Conservation (phyloP, 2,329 filamentous ascomycete genomes). For the Pseudogymnoascus sp. region DNA sequence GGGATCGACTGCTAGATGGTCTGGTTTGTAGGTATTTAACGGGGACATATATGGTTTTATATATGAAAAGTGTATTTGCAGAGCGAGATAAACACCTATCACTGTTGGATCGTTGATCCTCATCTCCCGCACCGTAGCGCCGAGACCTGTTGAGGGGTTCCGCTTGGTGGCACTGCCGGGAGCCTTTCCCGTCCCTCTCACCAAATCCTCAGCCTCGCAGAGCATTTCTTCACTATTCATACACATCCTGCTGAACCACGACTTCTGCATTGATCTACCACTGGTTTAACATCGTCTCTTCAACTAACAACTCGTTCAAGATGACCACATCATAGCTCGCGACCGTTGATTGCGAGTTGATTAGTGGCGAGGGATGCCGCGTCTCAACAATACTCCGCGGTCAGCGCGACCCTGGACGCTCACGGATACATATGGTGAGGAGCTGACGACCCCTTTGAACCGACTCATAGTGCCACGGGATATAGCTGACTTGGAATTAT, state of each 20-base stretch:
- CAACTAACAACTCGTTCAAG: neutral
- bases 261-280: neutral
- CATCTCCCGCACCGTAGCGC: neutral
- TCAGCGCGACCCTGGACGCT: constrained; percentile 2
- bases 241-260: neutral
- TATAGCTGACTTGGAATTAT: neutral
- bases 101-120: neutral
- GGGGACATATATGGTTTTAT: neutral
- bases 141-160: constrained; percentile 4
- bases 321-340: neutral
- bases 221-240: neutral
- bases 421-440: constrained; percentile 8
- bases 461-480: neutral
- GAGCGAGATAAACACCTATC: neutral
- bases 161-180: neutral
- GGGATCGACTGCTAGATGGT: no score
- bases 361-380: neutral
- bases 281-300: neutral
- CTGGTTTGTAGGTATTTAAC: no score
- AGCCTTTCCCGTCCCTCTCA: neutral
- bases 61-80: neutral
- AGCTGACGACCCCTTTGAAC: neutral
- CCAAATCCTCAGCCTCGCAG: constrained; percentile 1
- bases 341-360: neutral
- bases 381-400: constrained; percentile 2